Evolutionary conservation across 768 basidiomycete species (phyloP), one percentile per base, ranked within the genome.

Genomic region (Pleurotus tuoliensis): DNA sequence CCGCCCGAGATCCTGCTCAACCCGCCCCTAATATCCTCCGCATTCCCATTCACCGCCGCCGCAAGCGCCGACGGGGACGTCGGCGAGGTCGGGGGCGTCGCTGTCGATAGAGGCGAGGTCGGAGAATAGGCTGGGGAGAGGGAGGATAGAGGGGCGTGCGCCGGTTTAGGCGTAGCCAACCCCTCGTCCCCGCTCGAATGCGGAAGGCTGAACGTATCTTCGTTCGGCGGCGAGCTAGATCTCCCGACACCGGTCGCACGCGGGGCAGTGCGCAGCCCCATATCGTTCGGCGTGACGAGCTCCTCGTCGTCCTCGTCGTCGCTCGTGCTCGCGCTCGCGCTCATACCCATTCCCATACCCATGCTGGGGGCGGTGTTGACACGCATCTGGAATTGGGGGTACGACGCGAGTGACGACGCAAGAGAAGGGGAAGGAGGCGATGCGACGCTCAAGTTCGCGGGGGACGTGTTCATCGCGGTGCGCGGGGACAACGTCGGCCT

Each of bases 231-330:
- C 13, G 48, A 49, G 16, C 40, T 8, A 4, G 4, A 4, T 4
- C 16, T 4, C 4, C 40, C 40, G 16, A 12, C 4, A 3, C 24
- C 24, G 24, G 24, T 24, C 4, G 16, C 47, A 2, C 47, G 18
- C 24, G 22, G 12, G 24, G 11, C 2, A 1, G 20, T 25, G n/a
- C 5, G 16, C 24, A n/a, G 11, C 48, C 48, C 48, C 24, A 49
- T 34, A 49, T 49, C 48, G 18, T 30, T 38, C n/a, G 54, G 54
- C 22, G 45, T 47, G 18, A 45, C 27, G 27, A 55, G 24, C 54
- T 45, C 43, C n/a, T 55, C 45, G 12, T 55, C 54, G 11, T 55
- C 45, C 22, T 45, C 43, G 22, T 24, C 24, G 9, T 24, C 22
- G 11, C 54, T 22, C n/a, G 30, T n/a, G n/a, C n/a, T n/a, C n/a